Conservation (phyloP, 2,329 filamentous ascomycete species). For the Ophiostoma ulmi region DNA sequence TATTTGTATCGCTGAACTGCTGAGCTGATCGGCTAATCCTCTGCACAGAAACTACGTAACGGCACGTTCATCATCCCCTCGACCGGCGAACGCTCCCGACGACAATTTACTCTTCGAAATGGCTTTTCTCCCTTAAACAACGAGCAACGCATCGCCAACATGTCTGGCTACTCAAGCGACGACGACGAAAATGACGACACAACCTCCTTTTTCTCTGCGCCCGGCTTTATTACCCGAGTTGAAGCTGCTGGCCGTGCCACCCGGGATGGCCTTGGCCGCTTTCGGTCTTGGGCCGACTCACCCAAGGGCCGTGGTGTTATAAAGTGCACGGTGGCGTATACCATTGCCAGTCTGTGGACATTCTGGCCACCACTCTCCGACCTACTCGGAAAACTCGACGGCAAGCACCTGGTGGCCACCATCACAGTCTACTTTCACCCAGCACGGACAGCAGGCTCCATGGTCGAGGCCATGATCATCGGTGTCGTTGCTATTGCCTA, state of each 20-base stretch:
- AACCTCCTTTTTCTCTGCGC: constrained; percentile 34
- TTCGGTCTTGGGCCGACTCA: constrained; percentile 61
- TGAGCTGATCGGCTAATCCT: neutral
- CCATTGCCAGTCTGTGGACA: constrained; percentile 79
- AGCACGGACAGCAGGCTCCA: constrained; percentile 76
- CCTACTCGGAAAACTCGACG: constrained; percentile 76
- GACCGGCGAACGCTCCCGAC: constrained; percentile 78
- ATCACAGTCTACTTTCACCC: constrained; percentile 95
- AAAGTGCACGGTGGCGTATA: constrained; percentile 87
- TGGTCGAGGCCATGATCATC: constrained; percentile 78
- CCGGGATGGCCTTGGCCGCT: constrained; percentile 29
- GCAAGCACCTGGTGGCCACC: constrained; percentile 90
- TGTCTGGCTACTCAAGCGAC: constrained; percentile 3
- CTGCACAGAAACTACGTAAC: constrained; percentile 64
- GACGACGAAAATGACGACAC: constrained; percentile 33
- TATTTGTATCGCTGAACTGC: neutral
- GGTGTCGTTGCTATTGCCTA: constrained; percentile 75
- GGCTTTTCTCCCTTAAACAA: constrained; percentile 27
- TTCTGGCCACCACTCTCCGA: constrained; percentile 69
- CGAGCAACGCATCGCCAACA: constrained; percentile 29
- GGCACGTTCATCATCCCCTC: constrained; percentile 81
- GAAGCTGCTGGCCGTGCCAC: constrained; percentile 16
- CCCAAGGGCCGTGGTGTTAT: constrained; percentile 73
- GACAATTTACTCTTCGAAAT: constrained; percentile 68
- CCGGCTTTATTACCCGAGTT: constrained; percentile 29